Conservation (phyloP, 345 rosid genomes). For the Rubroshorea leprosula region DNA sequence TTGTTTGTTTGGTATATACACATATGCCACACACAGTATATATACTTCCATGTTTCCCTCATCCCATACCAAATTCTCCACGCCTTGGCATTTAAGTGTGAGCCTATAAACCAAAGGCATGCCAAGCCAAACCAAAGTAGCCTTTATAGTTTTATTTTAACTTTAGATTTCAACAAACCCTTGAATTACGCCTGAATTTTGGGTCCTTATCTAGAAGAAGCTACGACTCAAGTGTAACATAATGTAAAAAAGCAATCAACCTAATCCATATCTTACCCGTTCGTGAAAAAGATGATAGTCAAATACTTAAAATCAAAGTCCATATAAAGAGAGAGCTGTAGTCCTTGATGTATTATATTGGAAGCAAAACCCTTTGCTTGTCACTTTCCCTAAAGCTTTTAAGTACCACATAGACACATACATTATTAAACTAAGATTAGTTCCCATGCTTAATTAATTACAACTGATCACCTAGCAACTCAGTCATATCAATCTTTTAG, state of each 20-base stretch:
- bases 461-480: not conserved
- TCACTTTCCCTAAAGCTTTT: slow-evolving; percentile 32
- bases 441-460: not conserved
- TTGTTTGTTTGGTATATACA: slow-evolving; percentile 25
- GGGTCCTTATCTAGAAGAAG: slow-evolving; percentile 21
- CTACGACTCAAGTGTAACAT: not conserved
- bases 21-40: slow-evolving; percentile 18
- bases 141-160: not conserved
- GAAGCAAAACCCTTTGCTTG: slow-evolving; percentile 27
- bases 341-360: slow-evolving; percentile 15
- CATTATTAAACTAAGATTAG: slow-evolving; percentile 24
- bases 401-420: slow-evolving; percentile 17
- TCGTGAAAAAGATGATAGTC: not conserved
- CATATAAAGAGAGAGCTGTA: not conserved
- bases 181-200: slow-evolving; percentile 53
- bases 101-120: not conserved
- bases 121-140: too few species aligned
- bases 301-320: not conserved
- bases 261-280: not conserved
- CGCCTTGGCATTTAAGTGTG: slow-evolving; percentile 12
- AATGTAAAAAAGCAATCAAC: not conserved
- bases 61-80: slow-evolving; percentile 9
- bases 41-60: slow-evolving; percentile 38
- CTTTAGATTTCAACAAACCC: slow-evolving; percentile 27
- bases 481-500: not conserved